Base-by-base conservation (phyloP, 139 green algal species). In the Volvox reticuliferus region DNA sequence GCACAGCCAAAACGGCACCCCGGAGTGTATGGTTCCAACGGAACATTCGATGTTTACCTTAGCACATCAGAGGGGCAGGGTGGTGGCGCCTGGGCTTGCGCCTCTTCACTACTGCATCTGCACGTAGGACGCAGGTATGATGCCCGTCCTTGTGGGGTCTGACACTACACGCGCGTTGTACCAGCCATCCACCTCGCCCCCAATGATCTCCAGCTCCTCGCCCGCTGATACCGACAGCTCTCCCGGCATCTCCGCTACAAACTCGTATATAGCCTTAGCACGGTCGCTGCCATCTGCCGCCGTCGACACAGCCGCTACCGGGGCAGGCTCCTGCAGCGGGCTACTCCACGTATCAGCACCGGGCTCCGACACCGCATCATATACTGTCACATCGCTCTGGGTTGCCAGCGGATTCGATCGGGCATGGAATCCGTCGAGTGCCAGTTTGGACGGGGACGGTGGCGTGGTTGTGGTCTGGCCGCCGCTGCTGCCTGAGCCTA, bases 121-220 rank as follows among this genome's bases (percentile, higher is more conserved):
- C 76, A 91, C 87, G 62, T 91, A 91, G 3, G 61, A 71, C 0
- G 87, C 76, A 30, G 87, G 87, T 28, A 91, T 86, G 32, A 91
- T 61, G 28, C 87, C 87, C 12, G 22, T 16, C 12, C 87, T 33
- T 12, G 36, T 12, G 30, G 86, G 69, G 24, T 91, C 87, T 26
- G 33, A 30, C 76, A 68, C 33, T 62, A 86, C 61, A 17, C 87
- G 18, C 1, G 87, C 92, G 68, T 62, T 77, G 79, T 93, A 96
- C 95, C 95, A 97, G 36, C 95, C 95, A 77, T 97, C 95, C 37
- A 95, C 91, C 90, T 97, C 95, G 13, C 88, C 73, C 35, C 87
- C 89, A 16, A 93, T 30, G 71, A 93, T 80, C 77, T 95, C 92
- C 81, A 95, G 24, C 75, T 78, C 81, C 55, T 95, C 93, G 13